These are phyloP conservation scores for Neurospora intermedia DNA, from an alignment of 495 filamentous ascomycete genomes.

Conservation along the genomic window DNA sequence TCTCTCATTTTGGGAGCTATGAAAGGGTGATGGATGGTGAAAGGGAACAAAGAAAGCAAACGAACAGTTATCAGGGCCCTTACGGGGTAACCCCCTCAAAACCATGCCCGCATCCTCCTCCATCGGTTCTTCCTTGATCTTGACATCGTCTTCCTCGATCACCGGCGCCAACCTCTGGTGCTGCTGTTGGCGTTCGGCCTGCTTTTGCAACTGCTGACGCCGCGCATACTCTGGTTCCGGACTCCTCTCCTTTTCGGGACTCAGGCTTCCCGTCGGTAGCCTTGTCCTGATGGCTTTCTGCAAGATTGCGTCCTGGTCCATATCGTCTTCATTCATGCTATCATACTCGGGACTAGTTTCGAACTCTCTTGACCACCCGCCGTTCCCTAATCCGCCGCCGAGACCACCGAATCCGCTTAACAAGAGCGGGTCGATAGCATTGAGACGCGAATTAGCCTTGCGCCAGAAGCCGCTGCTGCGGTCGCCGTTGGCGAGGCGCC, in stretches of 20 bases:
- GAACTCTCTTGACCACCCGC: slow-evolving; percentile 10
- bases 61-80: slow-evolving; percentile 28
- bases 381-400: background rate
- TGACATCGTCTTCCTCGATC: slow-evolving; percentile 6
- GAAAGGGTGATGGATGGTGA: background rate
- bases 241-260: slow-evolving; percentile 39
- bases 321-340: slow-evolving; percentile 21
- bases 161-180: background rate
- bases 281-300: slow-evolving; percentile 39
- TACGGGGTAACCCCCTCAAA: slow-evolving; percentile 6
- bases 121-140: slow-evolving; percentile 23
- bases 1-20: background rate
- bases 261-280: slow-evolving; percentile 39
- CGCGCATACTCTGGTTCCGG: slow-evolving; percentile 33
- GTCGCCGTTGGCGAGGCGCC: slow-evolving; percentile 40
- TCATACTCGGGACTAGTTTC: slow-evolving; percentile 20
- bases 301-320: slow-evolving; percentile 26
- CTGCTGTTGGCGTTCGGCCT: slow-evolving; percentile 7
- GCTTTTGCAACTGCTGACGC: slow-evolving; percentile 11
- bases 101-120: slow-evolving; percentile 4
- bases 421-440: slow-evolving; percentile 20
- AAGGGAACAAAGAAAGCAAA: slow-evolving; percentile 11
- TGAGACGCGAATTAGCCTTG: slow-evolving; percentile 16
- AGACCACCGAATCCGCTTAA: slow-evolving; percentile 13
- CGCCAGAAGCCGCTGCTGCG: slow-evolving; percentile 47